Evolutionary conservation across 805 yeast species (phyloP).

Genomic region (Candida anglica): DNA sequence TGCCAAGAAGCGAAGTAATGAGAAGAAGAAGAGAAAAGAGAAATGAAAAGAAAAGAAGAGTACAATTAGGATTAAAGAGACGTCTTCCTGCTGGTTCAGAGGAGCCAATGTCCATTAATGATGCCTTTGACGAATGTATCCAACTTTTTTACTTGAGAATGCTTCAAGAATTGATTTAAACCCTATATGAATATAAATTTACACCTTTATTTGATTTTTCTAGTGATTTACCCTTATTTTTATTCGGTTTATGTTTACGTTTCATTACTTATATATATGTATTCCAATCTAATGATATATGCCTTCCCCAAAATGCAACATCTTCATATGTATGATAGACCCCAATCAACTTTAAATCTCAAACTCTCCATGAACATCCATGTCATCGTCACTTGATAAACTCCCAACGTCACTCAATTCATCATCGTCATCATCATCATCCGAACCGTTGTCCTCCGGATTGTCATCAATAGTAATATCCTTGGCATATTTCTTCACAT

Average conservation of each 20-base stretch:
- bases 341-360: conserved; percentile 1
- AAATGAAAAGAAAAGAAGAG: conserved; percentile 2
- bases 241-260: not conserved
- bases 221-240: not conserved
- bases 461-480: conserved; percentile 40
- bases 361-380: conserved; percentile 15
- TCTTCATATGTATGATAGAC: no score
- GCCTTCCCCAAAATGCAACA: no score
- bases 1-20: not conserved
- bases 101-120: not conserved
- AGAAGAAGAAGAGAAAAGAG: conserved; percentile 3
- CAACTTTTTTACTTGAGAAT: not conserved
- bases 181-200: not conserved
- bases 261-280: not conserved
- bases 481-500: conserved; percentile 63
- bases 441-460: conserved; percentile 28
- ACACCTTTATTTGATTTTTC: not conserved
- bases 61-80: not conserved
- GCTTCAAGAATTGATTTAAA: not conserved
- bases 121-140: conserved; percentile 1
- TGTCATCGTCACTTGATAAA: conserved; percentile 46
- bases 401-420: conserved; percentile 49
- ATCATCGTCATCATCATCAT: conserved; percentile 31
- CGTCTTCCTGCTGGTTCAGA: conserved; percentile 1
- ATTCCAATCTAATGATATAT: not conserved